A percentile compares a stretch with the other conserved stretches of the same genome.
These are phyloP conservation scores for Pyrrhoderma lamaoense DNA, from an alignment of 1,284 basidiomycete species.

Conservation along the genomic window DNA sequence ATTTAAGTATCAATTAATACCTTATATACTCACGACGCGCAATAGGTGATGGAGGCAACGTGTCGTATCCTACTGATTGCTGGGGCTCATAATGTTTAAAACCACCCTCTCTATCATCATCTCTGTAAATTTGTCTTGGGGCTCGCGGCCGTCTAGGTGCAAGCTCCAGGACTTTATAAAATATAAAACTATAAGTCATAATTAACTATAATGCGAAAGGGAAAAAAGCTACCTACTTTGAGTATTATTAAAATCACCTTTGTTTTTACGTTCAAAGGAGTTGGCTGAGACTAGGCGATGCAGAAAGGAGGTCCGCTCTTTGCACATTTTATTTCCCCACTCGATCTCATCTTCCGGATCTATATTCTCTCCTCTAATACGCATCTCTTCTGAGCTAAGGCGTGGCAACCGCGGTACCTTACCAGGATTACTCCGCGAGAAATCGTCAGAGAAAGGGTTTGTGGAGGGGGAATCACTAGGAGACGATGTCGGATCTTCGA, in stretches of 20 bases:
- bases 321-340: conserved; percentile 35
- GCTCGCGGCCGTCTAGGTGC: conserved; percentile 15
- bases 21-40: not conserved
- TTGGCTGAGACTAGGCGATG: conserved; percentile 30
- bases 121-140: conserved; percentile 16
- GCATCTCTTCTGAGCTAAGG: conserved; percentile 31
- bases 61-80: not conserved
- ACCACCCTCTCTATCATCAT: conserved; percentile 13
- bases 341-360: conserved; percentile 37
- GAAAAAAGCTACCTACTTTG: conserved; percentile 10
- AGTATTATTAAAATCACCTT: conserved; percentile 4
- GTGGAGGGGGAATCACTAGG: conserved; percentile 20
- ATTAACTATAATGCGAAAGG: too few species aligned
- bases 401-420: conserved; percentile 32
- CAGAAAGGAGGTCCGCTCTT: conserved; percentile 33
- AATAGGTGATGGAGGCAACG: not conserved
- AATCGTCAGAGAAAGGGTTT: conserved; percentile 40
- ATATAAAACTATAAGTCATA: too few species aligned
- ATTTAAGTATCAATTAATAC: not conserved
- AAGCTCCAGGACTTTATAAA: conserved; percentile 14
- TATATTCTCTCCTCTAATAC: conserved; percentile 30
- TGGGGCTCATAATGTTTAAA: conserved; percentile 17
- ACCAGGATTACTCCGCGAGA: conserved; percentile 30
- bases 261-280: conserved; percentile 15
- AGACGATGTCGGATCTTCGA: conserved; percentile 30